phyloP scores from a whole-genome alignment of 352 stramenopile species.

The Pythium rishiriense region DNA sequence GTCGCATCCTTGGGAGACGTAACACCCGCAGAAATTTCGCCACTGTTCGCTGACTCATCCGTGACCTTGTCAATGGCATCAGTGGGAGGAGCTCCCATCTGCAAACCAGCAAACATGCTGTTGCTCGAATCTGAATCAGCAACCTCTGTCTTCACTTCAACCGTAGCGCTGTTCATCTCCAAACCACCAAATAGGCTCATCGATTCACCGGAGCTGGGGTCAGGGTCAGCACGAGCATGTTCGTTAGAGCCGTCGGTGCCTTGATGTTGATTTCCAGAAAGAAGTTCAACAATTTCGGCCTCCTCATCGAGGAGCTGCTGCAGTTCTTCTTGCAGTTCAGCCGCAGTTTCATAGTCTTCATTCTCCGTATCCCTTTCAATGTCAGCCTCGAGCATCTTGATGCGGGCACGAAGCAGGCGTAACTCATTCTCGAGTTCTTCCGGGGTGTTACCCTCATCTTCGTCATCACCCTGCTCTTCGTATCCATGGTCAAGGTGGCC shows the following conservation, averaged over 20 bases:
- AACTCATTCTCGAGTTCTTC: slow-evolving; percentile 38
- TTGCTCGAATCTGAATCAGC: neutral
- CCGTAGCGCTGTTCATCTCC: neutral
- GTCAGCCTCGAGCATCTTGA: slow-evolving; percentile 60
- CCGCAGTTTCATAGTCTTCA: slow-evolving; percentile 67
- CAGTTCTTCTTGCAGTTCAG: slow-evolving; percentile 63
- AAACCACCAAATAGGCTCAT: slow-evolving; percentile 20
- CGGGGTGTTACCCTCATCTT: slow-evolving; percentile 22
- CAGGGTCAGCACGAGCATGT: neutral
- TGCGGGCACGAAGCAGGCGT: slow-evolving; percentile 43
- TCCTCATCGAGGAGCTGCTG: slow-evolving; percentile 55
- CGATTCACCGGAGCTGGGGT: neutral
- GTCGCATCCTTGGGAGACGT: slow-evolving; percentile 14
- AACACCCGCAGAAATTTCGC: neutral
- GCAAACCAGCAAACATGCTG: slow-evolving; percentile 26
- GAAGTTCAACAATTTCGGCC: slow-evolving; percentile 38
- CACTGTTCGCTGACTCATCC: neutral
- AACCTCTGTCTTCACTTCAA: neutral
- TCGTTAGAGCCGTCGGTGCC: neutral
- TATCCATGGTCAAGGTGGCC: slow-evolving; percentile 33
- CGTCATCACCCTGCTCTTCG: slow-evolving; percentile 37
- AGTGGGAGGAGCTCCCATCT: slow-evolving; percentile 1
- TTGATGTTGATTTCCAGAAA: slow-evolving; percentile 30
- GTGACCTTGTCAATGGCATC: neutral
- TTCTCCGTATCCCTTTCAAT: slow-evolving; percentile 71